phyloP scores from a whole-genome alignment of 768 basidiomycete species.

The Mycena maculata region DNA sequence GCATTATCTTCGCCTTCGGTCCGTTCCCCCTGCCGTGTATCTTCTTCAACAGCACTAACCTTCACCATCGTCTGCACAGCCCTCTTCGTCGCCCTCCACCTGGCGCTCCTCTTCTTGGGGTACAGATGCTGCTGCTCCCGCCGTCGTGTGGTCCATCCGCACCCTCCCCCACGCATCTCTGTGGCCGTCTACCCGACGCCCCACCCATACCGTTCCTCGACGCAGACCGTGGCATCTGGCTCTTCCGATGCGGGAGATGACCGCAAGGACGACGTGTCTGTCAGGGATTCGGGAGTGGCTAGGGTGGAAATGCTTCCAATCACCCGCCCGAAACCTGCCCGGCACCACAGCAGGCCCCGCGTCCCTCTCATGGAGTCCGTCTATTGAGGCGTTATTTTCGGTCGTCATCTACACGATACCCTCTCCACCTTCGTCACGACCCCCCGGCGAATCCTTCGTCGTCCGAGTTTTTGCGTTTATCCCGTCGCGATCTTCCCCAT shows the following conservation, averaged over 20 bases:
- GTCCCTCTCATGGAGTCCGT: neutral
- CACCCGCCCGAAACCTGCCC: neutral
- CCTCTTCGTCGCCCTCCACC: neutral
- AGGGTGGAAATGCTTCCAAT: neutral
- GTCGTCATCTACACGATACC: neutral
- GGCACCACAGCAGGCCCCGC: neutral
- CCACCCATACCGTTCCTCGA: too few relatives aligned
- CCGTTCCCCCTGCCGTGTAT: neutral
- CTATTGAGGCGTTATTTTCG: neutral
- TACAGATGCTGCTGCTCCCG: too few relatives aligned
- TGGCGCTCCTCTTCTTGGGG: neutral
- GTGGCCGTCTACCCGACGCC: too few relatives aligned
- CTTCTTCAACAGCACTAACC: neutral
- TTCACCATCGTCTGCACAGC: too few relatives aligned
- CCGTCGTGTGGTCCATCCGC: too few relatives aligned
- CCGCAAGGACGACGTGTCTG: neutral
- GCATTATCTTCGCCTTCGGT: constrained; percentile 2
- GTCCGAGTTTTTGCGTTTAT: too few relatives aligned
- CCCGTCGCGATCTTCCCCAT: too few relatives aligned
- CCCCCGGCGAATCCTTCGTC: too few relatives aligned
- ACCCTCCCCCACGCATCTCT: too few relatives aligned
- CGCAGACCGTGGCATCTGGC: neutral
- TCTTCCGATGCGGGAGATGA: neutral
- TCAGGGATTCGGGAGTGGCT: neutral
- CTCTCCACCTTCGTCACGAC: too few relatives aligned